Conservation (phyloP, 768 basidiomycete species). For the Russula lepida region DNA sequence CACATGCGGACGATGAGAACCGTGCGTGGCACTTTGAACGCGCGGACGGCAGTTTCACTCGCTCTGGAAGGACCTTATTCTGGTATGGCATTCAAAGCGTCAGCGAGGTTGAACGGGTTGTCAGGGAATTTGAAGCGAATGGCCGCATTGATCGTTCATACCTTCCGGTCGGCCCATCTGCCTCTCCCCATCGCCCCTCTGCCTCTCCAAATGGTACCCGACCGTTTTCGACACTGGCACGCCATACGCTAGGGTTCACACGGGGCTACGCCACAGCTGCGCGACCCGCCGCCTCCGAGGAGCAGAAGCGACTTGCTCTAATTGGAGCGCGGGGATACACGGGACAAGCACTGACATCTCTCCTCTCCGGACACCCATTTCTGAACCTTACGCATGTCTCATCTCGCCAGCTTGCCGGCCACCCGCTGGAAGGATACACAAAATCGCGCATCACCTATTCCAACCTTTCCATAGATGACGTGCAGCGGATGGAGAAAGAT, state of each 20-base stretch:
- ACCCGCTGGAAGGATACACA: slow-evolving; percentile 69
- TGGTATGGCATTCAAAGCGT: slow-evolving; percentile 96
- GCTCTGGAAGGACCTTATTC: slow-evolving; percentile 89
- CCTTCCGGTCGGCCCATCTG: slow-evolving; percentile 77
- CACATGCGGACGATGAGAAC: slow-evolving; percentile 92
- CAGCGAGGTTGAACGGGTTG: slow-evolving; percentile 80
- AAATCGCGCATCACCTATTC: slow-evolving; percentile 68
- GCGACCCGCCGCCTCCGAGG: slow-evolving; percentile 37
- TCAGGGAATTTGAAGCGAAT: slow-evolving; percentile 59
- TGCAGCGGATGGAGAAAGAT: slow-evolving; percentile 81
- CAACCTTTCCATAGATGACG: slow-evolving; percentile 70
- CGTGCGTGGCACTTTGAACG: slow-evolving; percentile 98
- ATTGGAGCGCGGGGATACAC: slow-evolving; percentile 97
- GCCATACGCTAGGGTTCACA: slow-evolving; percentile 40
- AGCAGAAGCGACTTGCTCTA: slow-evolving; percentile 83
- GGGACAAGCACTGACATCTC: slow-evolving; percentile 80
- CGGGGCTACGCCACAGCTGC: slow-evolving; percentile 78
- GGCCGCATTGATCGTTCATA: slow-evolving; percentile 82
- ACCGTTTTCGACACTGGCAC: slow-evolving; percentile 51
- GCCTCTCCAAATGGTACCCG: slow-evolving; percentile 37
- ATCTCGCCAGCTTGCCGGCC: slow-evolving; percentile 87
- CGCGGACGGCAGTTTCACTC: slow-evolving; percentile 94
- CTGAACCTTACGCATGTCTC: slow-evolving; percentile 92
- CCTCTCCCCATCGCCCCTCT: slow-evolving; percentile 44
- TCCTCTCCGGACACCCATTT: slow-evolving; percentile 84